Base-by-base conservation (phyloP, 2,329 filamentous ascomycete genomes). In the Colletotrichum gigasporum region DNA sequence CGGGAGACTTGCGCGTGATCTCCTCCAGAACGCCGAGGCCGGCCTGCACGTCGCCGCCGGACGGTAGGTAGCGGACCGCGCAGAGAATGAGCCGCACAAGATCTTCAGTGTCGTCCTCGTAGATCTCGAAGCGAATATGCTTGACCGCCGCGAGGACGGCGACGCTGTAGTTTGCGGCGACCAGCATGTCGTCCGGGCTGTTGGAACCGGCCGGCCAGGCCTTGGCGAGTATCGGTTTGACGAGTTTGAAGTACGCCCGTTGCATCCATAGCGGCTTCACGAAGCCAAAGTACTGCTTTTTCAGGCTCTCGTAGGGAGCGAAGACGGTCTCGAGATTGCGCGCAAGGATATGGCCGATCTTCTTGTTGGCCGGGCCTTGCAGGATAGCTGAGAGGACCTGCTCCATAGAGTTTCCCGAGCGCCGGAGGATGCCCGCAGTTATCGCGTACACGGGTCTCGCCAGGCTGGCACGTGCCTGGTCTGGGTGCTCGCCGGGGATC, bases 71-170 rank as follows among this genome's bases (percentile, higher is more conserved):
- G 57, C 79, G 78, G 5, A 85, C 74, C 0, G 80, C 78, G 0
- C 79, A 79, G 30, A 88, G 81, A 5, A 83, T 78, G 14, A 87
- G 75, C 8, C 83, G 80, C 3, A 86, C 73, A 5, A 88, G 76
- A 30, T 74, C 72, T 4, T 77, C 77, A 1, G 80, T 74, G 50
- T 88, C 85, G 14, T 82, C 79, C 42, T 85, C 79, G 71, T 86
- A 88, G 16, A 86, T 79, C 2, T 78, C 71, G 54, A 82, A 85
- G 16, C 74, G 74, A 61, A 87, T 79, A 69, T 86, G 80, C 64
- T 79, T 81, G 7, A 86, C 74, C 47, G 85, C 77, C 0, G 82
- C 75, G 5, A 89, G 76, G 5, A 83, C 77, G 3, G 79, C 81
- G 26, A 86, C 76, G 28, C 83, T 79, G 53, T 80, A 81, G 63